Evolutionary conservation across 208 protist genomes (phyloP).

Genomic region (Herpetomonas samuelpessoai): DNA sequence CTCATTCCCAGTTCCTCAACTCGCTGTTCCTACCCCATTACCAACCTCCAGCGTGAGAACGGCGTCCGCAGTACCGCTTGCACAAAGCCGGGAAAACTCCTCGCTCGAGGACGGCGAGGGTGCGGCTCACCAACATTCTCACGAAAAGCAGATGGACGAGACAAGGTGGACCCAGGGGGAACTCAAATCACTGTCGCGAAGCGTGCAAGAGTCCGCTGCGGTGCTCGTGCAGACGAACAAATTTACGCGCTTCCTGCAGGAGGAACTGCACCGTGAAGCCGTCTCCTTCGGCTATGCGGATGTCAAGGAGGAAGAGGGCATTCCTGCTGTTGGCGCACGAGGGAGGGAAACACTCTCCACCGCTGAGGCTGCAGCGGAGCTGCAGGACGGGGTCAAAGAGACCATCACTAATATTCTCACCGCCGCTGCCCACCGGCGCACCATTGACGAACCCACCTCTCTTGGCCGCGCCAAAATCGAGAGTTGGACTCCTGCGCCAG

Average conservation of each 20-base stretch:
- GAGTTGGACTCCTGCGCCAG: neutral
- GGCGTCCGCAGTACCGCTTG: neutral
- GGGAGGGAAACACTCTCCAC: too few species aligned
- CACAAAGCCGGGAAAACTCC: conserved; percentile 1
- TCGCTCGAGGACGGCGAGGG: conserved; percentile 7
- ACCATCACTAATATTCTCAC: neutral
- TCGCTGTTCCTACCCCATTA: conserved; percentile 23
- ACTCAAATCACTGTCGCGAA: conserved; percentile 19
- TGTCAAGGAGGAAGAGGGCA: too few species aligned
- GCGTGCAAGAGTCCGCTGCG: conserved; percentile 34
- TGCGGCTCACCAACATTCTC: neutral
- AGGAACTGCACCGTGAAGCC: conserved; percentile 35
- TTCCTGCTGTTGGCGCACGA: too few species aligned
- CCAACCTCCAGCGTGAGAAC: conserved; percentile 11
- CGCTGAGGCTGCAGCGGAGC: neutral
- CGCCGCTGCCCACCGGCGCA: neutral
- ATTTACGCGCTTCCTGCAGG: conserved; percentile 36
- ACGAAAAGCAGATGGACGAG: neutral
- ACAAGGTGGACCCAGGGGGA: neutral
- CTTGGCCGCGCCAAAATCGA: neutral
- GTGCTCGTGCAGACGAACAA: conserved; percentile 24
- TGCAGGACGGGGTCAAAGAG: neutral
- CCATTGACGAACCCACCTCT: neutral
- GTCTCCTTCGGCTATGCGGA: neutral
- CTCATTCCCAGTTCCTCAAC: conserved; percentile 39